Evolutionary conservation across 2,329 filamentous ascomycete genomes (phyloP).

Genomic region (Zasmidium citrigriseum): DNA sequence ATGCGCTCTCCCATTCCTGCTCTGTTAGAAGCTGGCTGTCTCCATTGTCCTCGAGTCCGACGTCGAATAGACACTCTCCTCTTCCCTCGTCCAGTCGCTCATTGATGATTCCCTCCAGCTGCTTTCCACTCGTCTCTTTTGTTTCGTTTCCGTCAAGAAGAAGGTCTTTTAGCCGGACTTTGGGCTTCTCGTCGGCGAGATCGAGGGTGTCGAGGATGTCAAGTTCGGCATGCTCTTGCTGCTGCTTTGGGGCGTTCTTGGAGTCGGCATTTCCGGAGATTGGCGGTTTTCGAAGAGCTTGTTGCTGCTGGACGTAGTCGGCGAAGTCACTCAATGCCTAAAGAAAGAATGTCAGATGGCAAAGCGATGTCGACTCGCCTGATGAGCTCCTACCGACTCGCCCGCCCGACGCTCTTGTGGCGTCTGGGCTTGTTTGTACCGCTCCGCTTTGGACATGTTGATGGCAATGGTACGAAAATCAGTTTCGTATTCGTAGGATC

Average conservation of each 20-base stretch:
- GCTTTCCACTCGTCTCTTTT: slow-evolving; percentile 59
- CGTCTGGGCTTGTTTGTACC: slow-evolving; percentile 51
- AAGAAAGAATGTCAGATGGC: slow-evolving; percentile 3
- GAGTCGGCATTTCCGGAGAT: slow-evolving; percentile 25
- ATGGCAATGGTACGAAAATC: slow-evolving; percentile 7
- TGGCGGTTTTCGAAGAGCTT: slow-evolving; percentile 63
- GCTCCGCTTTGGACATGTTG: slow-evolving; percentile 36
- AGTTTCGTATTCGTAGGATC: slow-evolving; percentile 25
- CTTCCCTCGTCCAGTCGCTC: slow-evolving; percentile 77
- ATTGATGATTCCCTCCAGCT: slow-evolving; percentile 66
- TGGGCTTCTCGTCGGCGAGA: slow-evolving; percentile 68
- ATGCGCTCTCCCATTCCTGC: slow-evolving; percentile 73
- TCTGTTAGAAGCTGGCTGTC: slow-evolving; percentile 77
- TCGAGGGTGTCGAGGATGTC: slow-evolving; percentile 82
- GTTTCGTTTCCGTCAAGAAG: slow-evolving; percentile 59
- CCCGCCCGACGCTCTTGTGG: slow-evolving; percentile 81
- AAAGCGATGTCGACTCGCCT: not conserved
- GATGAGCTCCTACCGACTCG: slow-evolving; percentile 67
- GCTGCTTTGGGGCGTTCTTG: slow-evolving; percentile 55
- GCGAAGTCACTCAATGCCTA: slow-evolving; percentile 91
- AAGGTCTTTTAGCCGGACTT: slow-evolving; percentile 72
- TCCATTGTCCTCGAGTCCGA: slow-evolving; percentile 87
- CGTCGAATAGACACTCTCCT: slow-evolving; percentile 86
- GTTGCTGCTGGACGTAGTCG: slow-evolving; percentile 95
- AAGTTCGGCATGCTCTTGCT: slow-evolving; percentile 80